phyloP scores from a whole-genome alignment of 2,329 filamentous ascomycete species.

The Aureobasidium musti region DNA sequence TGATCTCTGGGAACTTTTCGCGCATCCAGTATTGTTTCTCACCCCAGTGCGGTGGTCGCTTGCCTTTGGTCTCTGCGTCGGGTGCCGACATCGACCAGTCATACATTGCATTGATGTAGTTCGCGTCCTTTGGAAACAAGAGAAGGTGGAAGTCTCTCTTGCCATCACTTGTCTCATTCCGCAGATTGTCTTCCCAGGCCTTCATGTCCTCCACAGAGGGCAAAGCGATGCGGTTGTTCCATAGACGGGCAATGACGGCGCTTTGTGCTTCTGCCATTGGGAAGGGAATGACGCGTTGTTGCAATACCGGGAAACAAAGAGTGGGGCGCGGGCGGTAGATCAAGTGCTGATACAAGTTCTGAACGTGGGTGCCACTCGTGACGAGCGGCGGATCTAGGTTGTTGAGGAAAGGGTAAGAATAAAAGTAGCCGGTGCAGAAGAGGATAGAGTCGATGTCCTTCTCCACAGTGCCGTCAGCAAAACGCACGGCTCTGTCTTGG shows the following conservation, averaged over 20 bases:
- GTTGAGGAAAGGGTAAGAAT: constrained; percentile 72
- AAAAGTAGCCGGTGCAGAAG: constrained; percentile 90
- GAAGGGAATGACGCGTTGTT: constrained; percentile 86
- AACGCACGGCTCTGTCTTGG: constrained; percentile 62
- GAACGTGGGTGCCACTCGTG: constrained; percentile 67
- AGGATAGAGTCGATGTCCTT: constrained; percentile 71
- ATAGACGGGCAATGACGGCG: constrained; percentile 73
- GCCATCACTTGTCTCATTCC: constrained; percentile 51
- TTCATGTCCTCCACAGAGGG: constrained; percentile 67
- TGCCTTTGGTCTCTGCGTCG: constrained; percentile 55
- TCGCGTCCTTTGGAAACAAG: constrained; percentile 62
- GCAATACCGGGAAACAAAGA: constrained; percentile 72
- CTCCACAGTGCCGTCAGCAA: constrained; percentile 67
- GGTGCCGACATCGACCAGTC: constrained; percentile 59
- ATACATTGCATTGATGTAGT: constrained; percentile 69
- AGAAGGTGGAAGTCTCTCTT: constrained; percentile 57
- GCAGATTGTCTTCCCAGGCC: constrained; percentile 60
- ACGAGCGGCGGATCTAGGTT: constrained; percentile 58
- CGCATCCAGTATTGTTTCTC: constrained; percentile 72
- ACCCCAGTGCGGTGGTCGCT: constrained; percentile 70
- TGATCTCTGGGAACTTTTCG: constrained; percentile 66
- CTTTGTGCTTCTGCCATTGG: constrained; percentile 76
- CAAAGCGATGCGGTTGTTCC: constrained; percentile 68
- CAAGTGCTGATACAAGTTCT: constrained; percentile 75
- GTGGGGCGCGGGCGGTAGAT: constrained; percentile 76